These are phyloP conservation scores for Grosmannia clavigera DNA, from an alignment of 2,329 filamentous ascomycete species.

Conservation along the genomic window DNA sequence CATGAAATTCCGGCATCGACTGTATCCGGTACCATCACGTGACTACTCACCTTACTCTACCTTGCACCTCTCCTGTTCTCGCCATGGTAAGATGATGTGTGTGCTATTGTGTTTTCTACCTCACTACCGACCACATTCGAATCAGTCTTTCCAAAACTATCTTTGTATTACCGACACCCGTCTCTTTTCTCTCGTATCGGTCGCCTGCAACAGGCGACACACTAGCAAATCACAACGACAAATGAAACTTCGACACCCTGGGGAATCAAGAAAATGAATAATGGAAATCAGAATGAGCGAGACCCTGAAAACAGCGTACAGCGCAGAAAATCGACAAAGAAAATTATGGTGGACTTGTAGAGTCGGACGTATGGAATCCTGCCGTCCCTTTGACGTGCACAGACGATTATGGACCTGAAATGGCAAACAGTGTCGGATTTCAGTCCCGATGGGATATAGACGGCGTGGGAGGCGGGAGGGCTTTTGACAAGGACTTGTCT, in stretches of 20 bases:
- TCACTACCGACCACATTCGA: not conserved
- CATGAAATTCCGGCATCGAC: not conserved
- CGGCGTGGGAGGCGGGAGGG: not conserved
- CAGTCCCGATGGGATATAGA: not conserved
- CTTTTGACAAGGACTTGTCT: not conserved
- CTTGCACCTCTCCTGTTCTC: not conserved
- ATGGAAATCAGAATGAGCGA: not conserved
- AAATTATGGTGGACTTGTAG: not conserved
- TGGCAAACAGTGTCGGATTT: not conserved
- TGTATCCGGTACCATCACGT: not conserved
- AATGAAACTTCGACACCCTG: not conserved
- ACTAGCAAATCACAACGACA: not conserved
- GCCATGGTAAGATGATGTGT: not conserved
- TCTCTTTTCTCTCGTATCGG: not conserved
- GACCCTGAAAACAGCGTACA: not conserved
- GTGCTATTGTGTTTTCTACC: not conserved
- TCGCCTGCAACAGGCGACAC: not conserved
- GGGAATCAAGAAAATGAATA: slow-evolving; percentile 9
- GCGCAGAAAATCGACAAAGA: not conserved
- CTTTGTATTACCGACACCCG: not conserved
- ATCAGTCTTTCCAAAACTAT: not conserved
- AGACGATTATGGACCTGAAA: not conserved
- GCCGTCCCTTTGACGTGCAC: not conserved
- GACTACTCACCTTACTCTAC: not conserved
- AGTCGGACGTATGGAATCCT: not conserved